Evolutionary conservation across 768 basidiomycete species (phyloP), one percentile per base, ranked within the genome.

Genomic region (Suillus paluster): DNA sequence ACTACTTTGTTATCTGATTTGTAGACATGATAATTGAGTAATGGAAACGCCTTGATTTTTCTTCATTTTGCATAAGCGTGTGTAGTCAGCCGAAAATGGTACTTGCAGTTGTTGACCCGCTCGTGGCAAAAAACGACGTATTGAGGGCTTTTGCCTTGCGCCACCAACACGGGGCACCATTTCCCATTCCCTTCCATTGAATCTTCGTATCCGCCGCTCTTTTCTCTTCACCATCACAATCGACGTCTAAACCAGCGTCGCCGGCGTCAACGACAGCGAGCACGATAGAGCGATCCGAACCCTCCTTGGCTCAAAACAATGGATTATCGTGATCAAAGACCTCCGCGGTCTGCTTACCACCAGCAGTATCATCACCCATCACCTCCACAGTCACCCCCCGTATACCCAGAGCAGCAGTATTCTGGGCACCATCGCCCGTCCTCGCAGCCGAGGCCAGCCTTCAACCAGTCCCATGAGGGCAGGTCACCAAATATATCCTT

Each of bases 401-500:
- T 77, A 52, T 79, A 83, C 71, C 73, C 73, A n/a, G 49, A 59
- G 25, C 70, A 71, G 48, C 73, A 72, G 6, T 54, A 60, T 39
- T 17, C 55, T 30, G 62, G 59, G 5, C 64, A 74, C 34, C 25
- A 46, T 10, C 71, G 76, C 21, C 52, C 64, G 19, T 60, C 55
- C 36, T 44, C 66, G 21, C 70, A 61, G 15, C 71, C 71, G 39
- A 56, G 59, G 5, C 36, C 45, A 34, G 55, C 63, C 45, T 23
- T 59, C 55, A 66, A 44, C 53, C 63, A 64, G 41, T 27, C 6
- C 68, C 72, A 60, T 64, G 75, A n/a, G 74, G 78, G 66, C 72
- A 58, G 50, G 15, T n/a, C 57, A 21, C 66, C 79, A 48, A 83
- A 80, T 66, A 87, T 94, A 27, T 88, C 88, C 39, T 94, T 94